Evolutionary conservation across 1,139 yeast genomes (phyloP), one percentile per base, ranked within the genome.

Genomic region (Nakaseomyces delphensis): DNA sequence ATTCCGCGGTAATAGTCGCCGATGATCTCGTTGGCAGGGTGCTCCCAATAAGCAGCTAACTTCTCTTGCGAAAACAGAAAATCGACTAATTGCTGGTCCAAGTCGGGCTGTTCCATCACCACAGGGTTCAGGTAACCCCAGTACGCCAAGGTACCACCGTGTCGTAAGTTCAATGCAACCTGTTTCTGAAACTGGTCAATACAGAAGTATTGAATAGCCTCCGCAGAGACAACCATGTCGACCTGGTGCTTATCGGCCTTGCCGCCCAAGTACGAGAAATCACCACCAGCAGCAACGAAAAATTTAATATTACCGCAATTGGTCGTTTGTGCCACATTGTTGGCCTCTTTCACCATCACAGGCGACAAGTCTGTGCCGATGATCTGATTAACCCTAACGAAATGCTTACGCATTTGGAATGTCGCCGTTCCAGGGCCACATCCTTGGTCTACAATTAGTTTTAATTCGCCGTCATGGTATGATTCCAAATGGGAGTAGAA

Each of bases 401-500:
- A 63, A 15, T 57, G 44, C 1, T 67, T 51, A 1, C 71, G 55
- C 44, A 83, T 59, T 36, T 77, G 74, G 47, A 71, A 66, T 0
- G 89, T 71, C 1, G 81, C 89, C 50, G 79, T 79, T 0, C 95
- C 95, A 0, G 95, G 81, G 1, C 95, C 95, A 56, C 86, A 77
- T 0, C 94, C 95, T 15, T 83, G 65, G 59, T 84, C 95, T 10
- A 83, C 59, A 0, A 75, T 76, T 25, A 67, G 47, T 0, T 63
- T 49, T 1, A 51, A 48, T 1, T 53, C 45, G 16, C 65, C 64
- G 11, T 49, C 40, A 44, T 70, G 73, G 49, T 70, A 75, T 1
- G 57, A 46, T 10, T 62, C 48, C 15, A 83, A 54, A 11, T 64
- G 55, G n/a, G 67, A 54, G 53, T 70, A 80, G 52, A 82, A 74